Percentiles rank a stretch among this genome's conserved stretches.
Evolutionary conservation across 139 green algal genomes (phyloP).

Genomic region (Marvania coccoides): DNA sequence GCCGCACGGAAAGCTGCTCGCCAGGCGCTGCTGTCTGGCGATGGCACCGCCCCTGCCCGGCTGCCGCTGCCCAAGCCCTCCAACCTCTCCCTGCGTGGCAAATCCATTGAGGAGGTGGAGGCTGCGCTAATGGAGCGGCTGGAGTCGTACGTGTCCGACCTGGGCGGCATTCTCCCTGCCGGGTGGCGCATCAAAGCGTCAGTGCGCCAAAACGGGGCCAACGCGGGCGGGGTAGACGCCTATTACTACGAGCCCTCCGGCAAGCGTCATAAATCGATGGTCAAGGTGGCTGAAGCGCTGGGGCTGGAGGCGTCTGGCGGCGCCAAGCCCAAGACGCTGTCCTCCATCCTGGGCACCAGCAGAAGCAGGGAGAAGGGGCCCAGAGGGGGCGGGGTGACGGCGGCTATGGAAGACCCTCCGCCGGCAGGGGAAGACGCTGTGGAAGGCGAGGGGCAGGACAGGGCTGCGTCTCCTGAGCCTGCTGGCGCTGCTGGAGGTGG

Average conservation of each 20-base stretch:
- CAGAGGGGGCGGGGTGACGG: neutral
- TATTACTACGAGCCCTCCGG: slow-evolving; percentile 24
- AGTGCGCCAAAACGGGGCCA: slow-evolving; percentile 9
- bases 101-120: slow-evolving; percentile 16
- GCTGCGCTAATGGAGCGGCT: slow-evolving; percentile 16
- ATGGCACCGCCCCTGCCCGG: neutral
- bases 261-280: slow-evolving; percentile 23
- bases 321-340: slow-evolving; percentile 1
- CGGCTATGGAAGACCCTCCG: neutral
- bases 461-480: neutral
- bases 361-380: neutral
- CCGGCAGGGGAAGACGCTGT: neutral
- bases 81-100: slow-evolving; percentile 3
- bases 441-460: neutral
- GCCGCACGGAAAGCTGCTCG: neutral
- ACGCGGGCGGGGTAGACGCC: slow-evolving; percentile 19
- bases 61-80: neutral
- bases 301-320: neutral
- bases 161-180: slow-evolving; percentile 13
- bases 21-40: neutral
- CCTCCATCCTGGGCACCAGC: neutral
- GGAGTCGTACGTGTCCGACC: slow-evolving; percentile 10
- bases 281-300: slow-evolving; percentile 13
- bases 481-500: neutral
- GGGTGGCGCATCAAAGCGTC: slow-evolving; percentile 20